Evolutionary conservation across 1,284 basidiomycete species (phyloP).

Genomic region (Rugosomyces carneus): DNA sequence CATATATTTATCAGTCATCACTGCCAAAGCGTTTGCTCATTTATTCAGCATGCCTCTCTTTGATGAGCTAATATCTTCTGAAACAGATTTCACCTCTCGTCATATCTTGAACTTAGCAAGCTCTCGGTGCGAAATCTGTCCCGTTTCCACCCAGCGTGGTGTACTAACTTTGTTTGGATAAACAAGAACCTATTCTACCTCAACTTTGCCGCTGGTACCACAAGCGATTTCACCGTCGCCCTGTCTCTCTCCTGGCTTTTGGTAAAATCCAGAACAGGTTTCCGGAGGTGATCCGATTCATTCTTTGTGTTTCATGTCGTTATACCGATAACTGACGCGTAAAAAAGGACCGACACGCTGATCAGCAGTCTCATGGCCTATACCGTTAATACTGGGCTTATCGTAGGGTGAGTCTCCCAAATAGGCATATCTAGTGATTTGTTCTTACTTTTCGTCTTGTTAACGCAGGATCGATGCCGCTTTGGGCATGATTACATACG

Average conservation of each 20-base stretch:
- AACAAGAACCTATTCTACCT: constrained; percentile 34
- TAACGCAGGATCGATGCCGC: constrained; percentile 36
- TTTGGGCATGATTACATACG: constrained; percentile 38
- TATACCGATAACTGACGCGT: neutral
- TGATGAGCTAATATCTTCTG: neutral
- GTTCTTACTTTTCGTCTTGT: neutral
- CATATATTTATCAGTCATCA: constrained; percentile 31
- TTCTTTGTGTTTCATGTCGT: neutral
- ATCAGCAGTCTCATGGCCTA: constrained; percentile 39
- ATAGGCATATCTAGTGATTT: too few relatives aligned
- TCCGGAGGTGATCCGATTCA: constrained; percentile 25
- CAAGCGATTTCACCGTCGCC: constrained; percentile 38
- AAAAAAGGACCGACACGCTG: constrained; percentile 37
- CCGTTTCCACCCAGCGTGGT: neutral
- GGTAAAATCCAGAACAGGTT: constrained; percentile 35
- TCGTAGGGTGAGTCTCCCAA: constrained; percentile 53
- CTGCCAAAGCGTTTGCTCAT: constrained; percentile 34
- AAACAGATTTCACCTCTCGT: constrained; percentile 29
- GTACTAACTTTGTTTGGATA: constrained; percentile 2
- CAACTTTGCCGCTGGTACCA: constrained; percentile 35
- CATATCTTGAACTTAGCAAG: constrained; percentile 27
- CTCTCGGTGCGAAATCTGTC: constrained; percentile 30
- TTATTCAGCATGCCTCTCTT: neutral
- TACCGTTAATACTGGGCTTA: constrained; percentile 41
- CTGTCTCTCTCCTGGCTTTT: constrained; percentile 36